Evolutionary conservation across 352 stramenopile species (phyloP).

Genomic region (Thalassiosira exigua): DNA sequence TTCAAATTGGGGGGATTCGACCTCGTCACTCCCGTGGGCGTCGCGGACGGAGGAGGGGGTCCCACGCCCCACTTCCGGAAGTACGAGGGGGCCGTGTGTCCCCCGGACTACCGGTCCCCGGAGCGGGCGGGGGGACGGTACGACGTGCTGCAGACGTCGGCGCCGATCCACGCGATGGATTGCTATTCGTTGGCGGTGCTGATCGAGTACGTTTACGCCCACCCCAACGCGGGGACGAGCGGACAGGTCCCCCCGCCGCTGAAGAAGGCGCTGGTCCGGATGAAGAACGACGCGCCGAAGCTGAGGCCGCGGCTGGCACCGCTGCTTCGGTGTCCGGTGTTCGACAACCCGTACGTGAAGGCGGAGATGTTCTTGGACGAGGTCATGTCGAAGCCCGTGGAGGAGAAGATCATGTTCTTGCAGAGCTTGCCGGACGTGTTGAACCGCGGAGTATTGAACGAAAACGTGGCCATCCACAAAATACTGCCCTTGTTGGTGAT

Average conservation of each 20-base stretch:
- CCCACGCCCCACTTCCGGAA: constrained; percentile 88
- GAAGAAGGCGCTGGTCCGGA: constrained; percentile 76
- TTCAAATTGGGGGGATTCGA: constrained; percentile 95
- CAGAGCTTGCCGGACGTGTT: constrained; percentile 87
- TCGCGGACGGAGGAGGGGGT: constrained; percentile 72
- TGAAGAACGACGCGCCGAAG: constrained; percentile 77
- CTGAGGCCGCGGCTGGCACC: constrained; percentile 88
- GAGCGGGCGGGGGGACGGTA: constrained; percentile 88
- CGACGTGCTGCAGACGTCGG: constrained; percentile 53
- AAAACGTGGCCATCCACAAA: constrained; percentile 70
- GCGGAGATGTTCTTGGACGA: constrained; percentile 94
- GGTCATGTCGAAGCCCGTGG: constrained; percentile 90
- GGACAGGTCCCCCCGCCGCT: constrained; percentile 71
- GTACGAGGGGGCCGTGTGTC: constrained; percentile 66
- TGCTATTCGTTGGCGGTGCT: constrained; percentile 86
- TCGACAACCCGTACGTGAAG: constrained; percentile 92
- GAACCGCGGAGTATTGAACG: constrained; percentile 54
- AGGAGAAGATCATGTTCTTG: constrained; percentile 94
- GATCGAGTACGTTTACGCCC: constrained; percentile 87
- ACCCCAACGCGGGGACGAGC: constrained; percentile 71
- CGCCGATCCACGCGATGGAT: constrained; percentile 76
- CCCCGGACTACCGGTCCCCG: constrained; percentile 77
- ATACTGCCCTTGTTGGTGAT: constrained; percentile 75
- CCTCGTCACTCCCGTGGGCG: constrained; percentile 89
- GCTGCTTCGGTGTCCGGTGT: constrained; percentile 89